Percentiles rank a stretch among this genome's conserved stretches.
Conservation (phyloP, 129 eudicot genomes). For the Oenanthe sinensis region DNA sequence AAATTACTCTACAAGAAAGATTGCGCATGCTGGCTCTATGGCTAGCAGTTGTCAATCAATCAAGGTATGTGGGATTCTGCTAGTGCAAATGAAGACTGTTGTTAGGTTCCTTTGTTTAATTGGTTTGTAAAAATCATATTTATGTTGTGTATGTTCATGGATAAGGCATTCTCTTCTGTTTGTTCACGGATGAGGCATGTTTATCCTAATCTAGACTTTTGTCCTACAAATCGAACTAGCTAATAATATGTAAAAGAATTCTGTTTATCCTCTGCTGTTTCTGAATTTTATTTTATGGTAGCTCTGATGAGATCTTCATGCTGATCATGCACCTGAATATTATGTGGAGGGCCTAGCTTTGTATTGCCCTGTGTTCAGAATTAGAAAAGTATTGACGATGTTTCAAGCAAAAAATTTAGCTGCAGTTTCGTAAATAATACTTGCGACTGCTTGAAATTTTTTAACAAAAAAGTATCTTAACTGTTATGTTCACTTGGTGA, state of each 20-base stretch:
- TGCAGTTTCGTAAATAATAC: too few relatives aligned
- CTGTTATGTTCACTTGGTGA: too few relatives aligned
- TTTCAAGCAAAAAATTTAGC: too few relatives aligned
- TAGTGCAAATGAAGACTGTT: conserved; percentile 3
- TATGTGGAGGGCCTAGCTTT: not conserved
- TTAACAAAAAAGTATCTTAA: too few relatives aligned
- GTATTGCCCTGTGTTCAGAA: too few relatives aligned
- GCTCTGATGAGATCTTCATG: not conserved
- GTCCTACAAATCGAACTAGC: not conserved
- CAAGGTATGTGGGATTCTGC: conserved; percentile 4
- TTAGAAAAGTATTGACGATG: too few relatives aligned
- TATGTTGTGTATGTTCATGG: not conserved
- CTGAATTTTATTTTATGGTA: not conserved
- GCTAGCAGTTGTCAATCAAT: not conserved
- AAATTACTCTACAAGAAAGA: conserved; percentile 2
- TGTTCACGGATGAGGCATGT: not conserved
- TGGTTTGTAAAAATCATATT: not conserved
- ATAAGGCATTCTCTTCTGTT: not conserved
- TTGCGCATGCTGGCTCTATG: not conserved
- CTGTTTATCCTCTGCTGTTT: not conserved
- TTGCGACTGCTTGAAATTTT: too few relatives aligned
- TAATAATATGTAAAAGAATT: not conserved
- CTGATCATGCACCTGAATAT: not conserved
- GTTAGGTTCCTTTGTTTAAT: not conserved
- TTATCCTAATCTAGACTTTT: not conserved